These are phyloP conservation scores for Dactylellina parvicollis DNA, from an alignment of 2,329 filamentous ascomycete species.

Conservation along the genomic window DNA sequence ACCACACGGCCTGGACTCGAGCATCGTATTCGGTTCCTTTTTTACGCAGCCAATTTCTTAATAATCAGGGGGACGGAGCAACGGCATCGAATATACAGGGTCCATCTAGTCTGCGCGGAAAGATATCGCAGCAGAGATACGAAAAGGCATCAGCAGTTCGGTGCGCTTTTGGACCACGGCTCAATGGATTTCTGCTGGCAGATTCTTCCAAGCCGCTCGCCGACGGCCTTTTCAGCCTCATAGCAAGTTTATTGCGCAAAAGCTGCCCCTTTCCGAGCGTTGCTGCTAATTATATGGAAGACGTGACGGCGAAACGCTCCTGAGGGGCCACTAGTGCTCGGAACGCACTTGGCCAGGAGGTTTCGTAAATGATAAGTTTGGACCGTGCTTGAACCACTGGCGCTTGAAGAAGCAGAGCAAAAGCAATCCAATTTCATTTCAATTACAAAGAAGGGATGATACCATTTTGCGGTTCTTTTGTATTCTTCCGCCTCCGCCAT, in stretches of 20 bases:
- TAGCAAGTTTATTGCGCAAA: conserved; percentile 33
- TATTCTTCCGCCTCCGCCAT: conserved; percentile 28
- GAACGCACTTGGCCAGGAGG: conserved; percentile 42
- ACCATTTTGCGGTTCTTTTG: conserved; percentile 16
- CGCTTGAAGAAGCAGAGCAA: conserved; percentile 28
- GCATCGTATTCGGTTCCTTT: conserved; percentile 34
- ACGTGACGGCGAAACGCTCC: conserved; percentile 32
- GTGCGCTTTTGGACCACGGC: conserved; percentile 31
- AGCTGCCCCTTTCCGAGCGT: conserved; percentile 36
- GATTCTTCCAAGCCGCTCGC: conserved; percentile 4
- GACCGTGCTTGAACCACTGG: conserved; percentile 33
- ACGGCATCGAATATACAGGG: conserved; percentile 2
- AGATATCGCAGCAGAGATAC: conserved; percentile 20
- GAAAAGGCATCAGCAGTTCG: not conserved
- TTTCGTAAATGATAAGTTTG: conserved; percentile 27
- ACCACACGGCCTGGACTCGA: conserved; percentile 31
- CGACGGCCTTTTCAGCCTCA: conserved; percentile 27
- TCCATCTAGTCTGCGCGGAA: not conserved
- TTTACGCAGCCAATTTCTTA: conserved; percentile 38
- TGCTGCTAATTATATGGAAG: conserved; percentile 36
- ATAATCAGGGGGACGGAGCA: conserved; percentile 40
- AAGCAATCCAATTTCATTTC: conserved; percentile 40
- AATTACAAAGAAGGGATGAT: conserved; percentile 44
- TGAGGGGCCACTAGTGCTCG: conserved; percentile 45
- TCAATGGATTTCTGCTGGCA: conserved; percentile 16